Evolutionary conservation across 768 basidiomycete species (phyloP).

Genomic region (Boletellus emodensis): DNA sequence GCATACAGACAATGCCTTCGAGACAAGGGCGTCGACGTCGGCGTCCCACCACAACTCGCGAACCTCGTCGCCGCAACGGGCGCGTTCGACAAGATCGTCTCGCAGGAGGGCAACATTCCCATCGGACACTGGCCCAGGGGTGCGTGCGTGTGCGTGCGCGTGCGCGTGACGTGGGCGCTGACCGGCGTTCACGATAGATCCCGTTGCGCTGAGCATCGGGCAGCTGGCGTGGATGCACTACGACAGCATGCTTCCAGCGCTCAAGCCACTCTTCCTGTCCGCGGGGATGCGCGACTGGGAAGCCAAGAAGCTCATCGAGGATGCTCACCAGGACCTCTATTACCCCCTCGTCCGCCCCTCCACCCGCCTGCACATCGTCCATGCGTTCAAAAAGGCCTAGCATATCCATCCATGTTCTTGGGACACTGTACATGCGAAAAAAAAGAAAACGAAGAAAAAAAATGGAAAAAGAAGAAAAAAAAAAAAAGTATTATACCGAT

Average conservation of each 20-base stretch:
- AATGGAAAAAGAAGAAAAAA: slow-evolving; percentile 11
- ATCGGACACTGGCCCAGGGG: slow-evolving; percentile 69
- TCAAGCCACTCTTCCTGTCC: slow-evolving; percentile 56
- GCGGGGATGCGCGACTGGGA: slow-evolving; percentile 49
- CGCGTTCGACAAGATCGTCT: slow-evolving; percentile 53
- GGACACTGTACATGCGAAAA: slow-evolving; percentile 19
- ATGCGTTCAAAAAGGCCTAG: slow-evolving; percentile 40
- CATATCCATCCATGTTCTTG: slow-evolving; percentile 2
- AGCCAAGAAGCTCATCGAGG: slow-evolving; percentile 53
- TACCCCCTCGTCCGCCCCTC: slow-evolving; percentile 50
- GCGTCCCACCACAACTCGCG: slow-evolving; percentile 53
- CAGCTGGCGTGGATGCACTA: slow-evolving; percentile 74
- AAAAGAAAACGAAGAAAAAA: slow-evolving; percentile 1
- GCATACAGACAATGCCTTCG: slow-evolving; percentile 54
- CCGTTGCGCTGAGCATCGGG: slow-evolving; percentile 56
- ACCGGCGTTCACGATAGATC: slow-evolving; percentile 38
- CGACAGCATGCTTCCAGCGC: slow-evolving; percentile 59
- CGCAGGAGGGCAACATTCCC: slow-evolving; percentile 57
- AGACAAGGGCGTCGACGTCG: slow-evolving; percentile 50
- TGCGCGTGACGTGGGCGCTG: slow-evolving; percentile 1
- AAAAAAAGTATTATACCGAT: slow-evolving; percentile 28
- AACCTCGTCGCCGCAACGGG: slow-evolving; percentile 45
- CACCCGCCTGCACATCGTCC: slow-evolving; percentile 54
- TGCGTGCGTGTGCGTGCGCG: slow-evolving; percentile 20
- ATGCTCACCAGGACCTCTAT: slow-evolving; percentile 65